Evolutionary conservation across 306 rosid species (phyloP), one percentile per base, ranked within the genome.

Genomic region (Cucumis hystrix): DNA sequence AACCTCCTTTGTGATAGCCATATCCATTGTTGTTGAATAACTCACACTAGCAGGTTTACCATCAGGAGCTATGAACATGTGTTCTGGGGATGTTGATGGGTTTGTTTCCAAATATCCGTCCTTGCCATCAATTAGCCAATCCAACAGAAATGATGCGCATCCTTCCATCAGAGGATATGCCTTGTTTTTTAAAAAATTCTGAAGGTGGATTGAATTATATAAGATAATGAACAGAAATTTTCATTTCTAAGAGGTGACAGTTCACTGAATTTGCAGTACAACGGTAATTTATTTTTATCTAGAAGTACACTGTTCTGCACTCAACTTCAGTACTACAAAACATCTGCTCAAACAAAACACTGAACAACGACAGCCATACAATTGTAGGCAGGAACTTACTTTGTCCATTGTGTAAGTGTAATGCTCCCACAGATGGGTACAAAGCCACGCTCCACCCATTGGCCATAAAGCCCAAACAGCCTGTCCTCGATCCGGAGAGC

Each of bases 381-480:
- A 33, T 17, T 63, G 77, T 60, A 52, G 49, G 62, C 63, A 43
- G 5, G 49, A 71, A 43, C 61, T 87, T 87, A 94, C 98, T 78
- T 87, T 90, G 87, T 91, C 93, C 96, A 89, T 74, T 65, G 97
- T 94, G 84, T 91, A 87, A 55, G 82, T 76, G 82, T 88, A 94
- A 86, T 94, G 98, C 83, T 94, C 98, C 98, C 98, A 94, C n/a
- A 89, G 85, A 87, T 94, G 97, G 64, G 85, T 83, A 83, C 89
- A 87, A 58, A 91, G 84, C 97, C 98, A 94, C 64, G 98, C 97
- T 81, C 98, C 98, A 56, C 98, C 98, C 95, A 94, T 87, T 54
- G 93, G 98, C 97, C 98, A 94, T 77, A 94, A 79, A 17, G 97
- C 96, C 97, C 97, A 94, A 59, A 91, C 97, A 61, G 98, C 97